phyloP scores from a whole-genome alignment of 768 basidiomycete genomes.

The Clitopilus hobsonii region DNA sequence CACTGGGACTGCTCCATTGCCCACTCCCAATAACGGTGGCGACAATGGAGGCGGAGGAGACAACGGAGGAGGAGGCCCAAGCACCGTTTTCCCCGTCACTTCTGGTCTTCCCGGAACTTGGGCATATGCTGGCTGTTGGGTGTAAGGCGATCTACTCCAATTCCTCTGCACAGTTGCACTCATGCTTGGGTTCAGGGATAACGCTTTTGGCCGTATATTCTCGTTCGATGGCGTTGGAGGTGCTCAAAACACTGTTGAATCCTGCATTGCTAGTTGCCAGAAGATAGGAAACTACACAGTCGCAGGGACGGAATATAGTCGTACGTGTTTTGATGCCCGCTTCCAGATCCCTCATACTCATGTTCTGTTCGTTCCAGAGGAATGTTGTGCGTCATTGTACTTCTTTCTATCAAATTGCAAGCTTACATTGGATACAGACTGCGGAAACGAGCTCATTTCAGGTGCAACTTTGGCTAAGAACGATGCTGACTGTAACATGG shows the following conservation, averaged over 20 bases:
- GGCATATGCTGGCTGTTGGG: slow-evolving; percentile 62
- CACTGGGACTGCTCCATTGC: slow-evolving; percentile 53
- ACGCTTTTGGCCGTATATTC: slow-evolving; percentile 61
- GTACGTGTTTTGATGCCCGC: slow-evolving; percentile 38
- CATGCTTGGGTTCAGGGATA: slow-evolving; percentile 48
- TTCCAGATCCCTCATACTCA: neutral
- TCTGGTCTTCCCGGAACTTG: slow-evolving; percentile 50
- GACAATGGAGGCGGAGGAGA: slow-evolving; percentile 30
- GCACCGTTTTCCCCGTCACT: slow-evolving; percentile 42
- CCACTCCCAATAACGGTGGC: slow-evolving; percentile 25
- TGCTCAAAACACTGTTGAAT: slow-evolving; percentile 47
- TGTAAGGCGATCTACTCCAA: too few species aligned
- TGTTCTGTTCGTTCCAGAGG: slow-evolving; percentile 16
- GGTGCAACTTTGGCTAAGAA: slow-evolving; percentile 51
- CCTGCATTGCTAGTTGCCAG: slow-evolving; percentile 58
- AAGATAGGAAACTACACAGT: slow-evolving; percentile 54
- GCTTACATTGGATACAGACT: slow-evolving; percentile 43
- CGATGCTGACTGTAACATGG: slow-evolving; percentile 62
- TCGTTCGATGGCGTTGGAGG: slow-evolving; percentile 17
- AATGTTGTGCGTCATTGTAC: slow-evolving; percentile 37
- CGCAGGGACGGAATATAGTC: slow-evolving; percentile 65
- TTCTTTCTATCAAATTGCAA: too few species aligned
- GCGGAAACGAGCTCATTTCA: slow-evolving; percentile 60
- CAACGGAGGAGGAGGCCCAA: slow-evolving; percentile 14
- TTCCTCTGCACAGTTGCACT: too few species aligned